Evolutionary conservation across 345 rosid species (phyloP).

Genomic region (Theobroma cacao): DNA sequence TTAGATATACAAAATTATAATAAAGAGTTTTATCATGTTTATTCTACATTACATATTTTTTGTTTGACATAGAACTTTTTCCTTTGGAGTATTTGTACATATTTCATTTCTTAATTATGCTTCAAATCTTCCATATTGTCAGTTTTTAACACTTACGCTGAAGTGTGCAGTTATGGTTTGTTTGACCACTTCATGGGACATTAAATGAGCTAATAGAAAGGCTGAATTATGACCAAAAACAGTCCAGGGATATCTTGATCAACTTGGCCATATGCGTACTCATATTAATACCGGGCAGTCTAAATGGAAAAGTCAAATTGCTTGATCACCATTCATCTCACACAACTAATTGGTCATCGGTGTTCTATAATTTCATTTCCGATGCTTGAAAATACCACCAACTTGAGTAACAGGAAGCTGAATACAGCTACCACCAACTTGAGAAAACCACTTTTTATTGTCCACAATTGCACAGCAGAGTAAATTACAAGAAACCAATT

Average conservation of each 20-base stretch:
- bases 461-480: not conserved
- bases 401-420: not conserved
- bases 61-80: no score
- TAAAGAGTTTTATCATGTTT: no score
- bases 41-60: no score
- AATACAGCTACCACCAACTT: not conserved
- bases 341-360: not conserved
- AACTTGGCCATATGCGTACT: not conserved
- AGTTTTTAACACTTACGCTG: no score
- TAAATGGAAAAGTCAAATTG: no score
- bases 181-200: no score
- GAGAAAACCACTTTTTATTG: not conserved
- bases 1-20: no score
- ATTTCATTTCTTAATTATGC: no score
- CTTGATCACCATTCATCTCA: not conserved
- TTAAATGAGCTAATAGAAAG: not conserved
- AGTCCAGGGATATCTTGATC: not conserved
- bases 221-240: not conserved
- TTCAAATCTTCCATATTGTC: no score
- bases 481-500: not conserved
- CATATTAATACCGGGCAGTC: no score
- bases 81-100: no score
- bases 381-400: not conserved
- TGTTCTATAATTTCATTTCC: not conserved
- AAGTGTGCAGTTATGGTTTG: no score